phyloP scores from a whole-genome alignment of 768 basidiomycete species.

The Hericium coralloides region DNA sequence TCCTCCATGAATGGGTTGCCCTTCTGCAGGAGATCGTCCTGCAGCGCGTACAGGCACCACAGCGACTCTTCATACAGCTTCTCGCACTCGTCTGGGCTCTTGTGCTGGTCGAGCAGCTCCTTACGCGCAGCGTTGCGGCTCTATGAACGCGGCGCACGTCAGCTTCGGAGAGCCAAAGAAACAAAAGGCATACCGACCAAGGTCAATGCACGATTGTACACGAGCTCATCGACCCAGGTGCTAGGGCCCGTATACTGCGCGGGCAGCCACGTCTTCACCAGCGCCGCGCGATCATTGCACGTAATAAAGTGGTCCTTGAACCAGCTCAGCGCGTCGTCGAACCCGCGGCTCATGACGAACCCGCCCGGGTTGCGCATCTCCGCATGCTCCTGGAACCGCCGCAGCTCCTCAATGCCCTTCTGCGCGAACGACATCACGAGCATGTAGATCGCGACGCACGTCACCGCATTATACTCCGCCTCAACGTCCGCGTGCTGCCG shows the following conservation, averaged over 20 bases:
- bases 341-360: constrained; percentile 70
- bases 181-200: constrained; percentile 48
- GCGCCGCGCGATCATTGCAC: constrained; percentile 84
- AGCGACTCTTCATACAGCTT: constrained; percentile 91
- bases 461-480: constrained; percentile 76
- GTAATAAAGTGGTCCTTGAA: constrained; percentile 92
- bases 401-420: constrained; percentile 81
- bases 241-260: constrained; percentile 75
- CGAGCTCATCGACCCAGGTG: constrained; percentile 80
- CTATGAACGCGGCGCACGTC: constrained; percentile 30
- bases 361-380: constrained; percentile 72
- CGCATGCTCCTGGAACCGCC: constrained; percentile 72
- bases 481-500: constrained; percentile 70
- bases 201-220: constrained; percentile 86
- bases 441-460: constrained; percentile 84
- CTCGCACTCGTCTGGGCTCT: constrained; percentile 77
- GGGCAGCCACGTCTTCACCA: constrained; percentile 84
- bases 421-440: constrained; percentile 88
- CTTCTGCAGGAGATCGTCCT: constrained; percentile 78
- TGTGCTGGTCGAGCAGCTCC: constrained; percentile 75
- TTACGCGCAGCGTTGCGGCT: constrained; percentile 89
- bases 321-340: constrained; percentile 78
- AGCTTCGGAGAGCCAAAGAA: neutral
- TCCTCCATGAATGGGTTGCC: constrained; percentile 83
- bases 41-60: constrained; percentile 88